Evolutionary conservation across 768 basidiomycete species (phyloP), one percentile per base, ranked within the genome.

Genomic region (Xerocomellus chrysenteron): DNA sequence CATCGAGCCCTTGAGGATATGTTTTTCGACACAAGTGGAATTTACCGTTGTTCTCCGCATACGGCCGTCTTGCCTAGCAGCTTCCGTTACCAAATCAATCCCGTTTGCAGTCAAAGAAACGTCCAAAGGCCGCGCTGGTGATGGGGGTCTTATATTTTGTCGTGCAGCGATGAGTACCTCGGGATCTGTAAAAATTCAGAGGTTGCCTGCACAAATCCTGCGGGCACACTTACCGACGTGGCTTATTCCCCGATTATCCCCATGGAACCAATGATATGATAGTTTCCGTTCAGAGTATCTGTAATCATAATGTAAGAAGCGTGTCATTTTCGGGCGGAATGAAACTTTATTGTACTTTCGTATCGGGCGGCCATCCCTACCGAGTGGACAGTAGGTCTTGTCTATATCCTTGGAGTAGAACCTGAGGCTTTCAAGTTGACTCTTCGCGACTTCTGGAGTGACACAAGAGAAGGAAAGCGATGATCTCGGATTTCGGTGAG

Each of bases 401-500:
- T 73, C 66, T 21, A 77, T 62, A 21, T 78, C 80, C 50, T 76
- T 78, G 13, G 70, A 68, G 55, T 83, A 87, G 40, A 75, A 71
- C 42, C 62, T 67, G 51, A 87, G 67, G 35, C 74, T 67, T 26
- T 83, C 81, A 0, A 72, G 70, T 65, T 90, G 88, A 16, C 72
- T 76, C 65, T 78, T 73, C 28, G 80, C 68, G 9, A 81, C 71
- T 5, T 85, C 83, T 10, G 74, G 73, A 0, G 84, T 60, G 33
- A 87, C 76, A 60, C 83, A 83, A 12, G 81, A 87, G 64, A 91
- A 91, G 8, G 87, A 89, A 48, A 90, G 73, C 2, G 83, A 74
- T 6, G 82, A 88, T n/a, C 65, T 55, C 12, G 87, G 83, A 62
- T 86, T 78, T 28, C 82, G 79, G 12, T 72, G 65, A 11, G 76